Percentiles rank a stretch among this genome's conserved stretches.
phyloP scores from a whole-genome alignment of 1,284 basidiomycete genomes.

The Tilletia caries region DNA sequence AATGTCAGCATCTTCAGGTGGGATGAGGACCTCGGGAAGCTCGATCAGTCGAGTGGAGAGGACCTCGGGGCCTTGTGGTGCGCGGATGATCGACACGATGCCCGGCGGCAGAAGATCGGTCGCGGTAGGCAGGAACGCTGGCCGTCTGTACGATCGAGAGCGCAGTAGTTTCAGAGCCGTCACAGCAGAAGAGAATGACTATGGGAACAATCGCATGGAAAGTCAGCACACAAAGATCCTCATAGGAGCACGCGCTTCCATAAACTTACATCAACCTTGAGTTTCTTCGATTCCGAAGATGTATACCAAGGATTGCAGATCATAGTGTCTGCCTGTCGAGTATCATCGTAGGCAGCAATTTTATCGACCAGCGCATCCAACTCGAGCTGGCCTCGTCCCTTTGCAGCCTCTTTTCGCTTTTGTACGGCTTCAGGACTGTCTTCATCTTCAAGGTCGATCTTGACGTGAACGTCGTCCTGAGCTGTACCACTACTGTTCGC shows the following conservation, averaged over 20 bases:
- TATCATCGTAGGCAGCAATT: slow-evolving; percentile 35
- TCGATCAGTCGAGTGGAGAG: slow-evolving; percentile 17
- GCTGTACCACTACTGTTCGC: neutral
- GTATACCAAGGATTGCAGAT: slow-evolving; percentile 1
- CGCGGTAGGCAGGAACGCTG: slow-evolving; percentile 39
- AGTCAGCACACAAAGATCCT: neutral
- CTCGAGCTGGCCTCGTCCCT: slow-evolving; percentile 20
- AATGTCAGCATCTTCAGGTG: slow-evolving; percentile 42
- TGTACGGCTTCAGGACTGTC: slow-evolving; percentile 22
- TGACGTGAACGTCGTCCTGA: neutral
- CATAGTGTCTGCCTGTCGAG: slow-evolving; percentile 19
- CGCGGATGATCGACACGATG: slow-evolving; percentile 26
- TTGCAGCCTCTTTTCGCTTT: neutral
- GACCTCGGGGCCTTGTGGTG: slow-evolving; percentile 23
- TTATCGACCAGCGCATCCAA: slow-evolving; percentile 40
- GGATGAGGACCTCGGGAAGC: slow-evolving; percentile 42
- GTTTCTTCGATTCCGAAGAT: neutral
- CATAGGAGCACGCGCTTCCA: neutral
- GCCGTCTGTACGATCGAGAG: slow-evolving; percentile 27
- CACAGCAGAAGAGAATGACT: slow-evolving; percentile 40
- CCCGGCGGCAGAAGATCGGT: slow-evolving; percentile 44
- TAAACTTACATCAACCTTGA: slow-evolving; percentile 25
- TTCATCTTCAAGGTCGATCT: slow-evolving; percentile 27
- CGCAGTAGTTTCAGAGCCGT: slow-evolving; percentile 33
- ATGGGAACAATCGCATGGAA: too few relatives aligned